Conservation (phyloP, 768 basidiomycete genomes). For the Mycena leptocephala region DNA sequence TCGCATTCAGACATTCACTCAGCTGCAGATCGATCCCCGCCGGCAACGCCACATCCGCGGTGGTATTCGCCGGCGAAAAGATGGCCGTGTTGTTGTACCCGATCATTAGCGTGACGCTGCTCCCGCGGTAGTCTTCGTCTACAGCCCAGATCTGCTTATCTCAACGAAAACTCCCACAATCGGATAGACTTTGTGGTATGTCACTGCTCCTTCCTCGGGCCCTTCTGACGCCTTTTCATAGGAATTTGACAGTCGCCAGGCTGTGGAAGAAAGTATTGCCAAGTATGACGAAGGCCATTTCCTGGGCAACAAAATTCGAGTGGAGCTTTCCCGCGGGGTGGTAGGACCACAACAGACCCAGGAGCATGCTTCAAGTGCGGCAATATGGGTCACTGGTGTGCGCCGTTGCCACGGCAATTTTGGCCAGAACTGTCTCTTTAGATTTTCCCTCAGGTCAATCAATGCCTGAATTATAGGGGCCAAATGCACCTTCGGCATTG, state of each 20-base stretch:
- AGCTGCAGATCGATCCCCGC: too few species aligned
- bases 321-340: constrained; percentile 89
- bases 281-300: constrained; percentile 93
- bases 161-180: constrained; percentile 62
- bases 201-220: constrained; percentile 25
- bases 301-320: constrained; percentile 94
- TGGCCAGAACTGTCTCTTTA: too few species aligned
- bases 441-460: too few species aligned
- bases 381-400: constrained; percentile 90
- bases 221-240: constrained; percentile 44
- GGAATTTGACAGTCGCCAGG: constrained; percentile 89
- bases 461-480: too few species aligned
- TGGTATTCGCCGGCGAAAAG: too few species aligned
- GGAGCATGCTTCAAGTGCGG: constrained; percentile 93
- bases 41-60: too few species aligned
- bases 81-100: too few species aligned
- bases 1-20: too few species aligned
- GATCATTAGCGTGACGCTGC: too few species aligned
- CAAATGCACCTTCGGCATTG: too few species aligned
- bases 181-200: constrained; percentile 94
- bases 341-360: constrained; percentile 86
- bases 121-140: too few species aligned
- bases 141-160: constrained; percentile 32
- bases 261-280: constrained; percentile 89
- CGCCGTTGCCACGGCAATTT: too few species aligned